Evolutionary conservation across 73 alveolate species (phyloP), one percentile per base, ranked within the genome.

Genomic region (Tetrahymena borealis): DNA sequence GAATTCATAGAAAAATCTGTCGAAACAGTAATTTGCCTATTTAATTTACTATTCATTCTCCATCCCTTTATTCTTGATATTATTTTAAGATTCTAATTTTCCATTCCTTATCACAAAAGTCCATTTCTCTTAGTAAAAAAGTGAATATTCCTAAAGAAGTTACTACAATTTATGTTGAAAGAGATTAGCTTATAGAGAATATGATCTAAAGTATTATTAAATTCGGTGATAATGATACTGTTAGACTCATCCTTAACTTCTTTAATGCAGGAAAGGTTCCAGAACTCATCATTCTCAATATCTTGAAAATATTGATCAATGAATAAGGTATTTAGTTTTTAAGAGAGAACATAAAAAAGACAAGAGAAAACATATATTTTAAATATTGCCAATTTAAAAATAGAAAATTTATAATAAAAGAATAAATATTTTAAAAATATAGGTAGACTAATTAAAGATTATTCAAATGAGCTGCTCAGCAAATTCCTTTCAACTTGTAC

Each of bases 261-360:
- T 93, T 93, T 79, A 92, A 93, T 40, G 90, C 95, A 13, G 95
- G 95, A 85, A 90, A 92, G 18, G 95, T 93, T 38, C 95, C 95
- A 31, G 95, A 93, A 40, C 24, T 40, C 15, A 92, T 93, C 36
- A 93, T 93, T 39, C 28, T 93, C 28, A 93, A 93, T 36, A 93
- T 93, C 92, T 79, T 93, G 33, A 33, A 85, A 20, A 38, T 35
- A 39, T 60, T 93, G 8, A 79, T 93, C 13, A 38, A 42, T 38
- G 39, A 60, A 38, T 37, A 38, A 93, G 78, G 95, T 93, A 38
- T 0, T 39, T 39, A 24, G 2, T 7, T 36, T n/a, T n/a, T n/a
- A n/a, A n/a, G n/a, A n/a, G n/a, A n/a, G n/a, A n/a, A n/a, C n/a
- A 39, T 20, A 28, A 8, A 16, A 31, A 90, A 15, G 39, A 20